Base-by-base conservation (phyloP, 208 protist genomes). In the Acanthamoeba royreba region DNA sequence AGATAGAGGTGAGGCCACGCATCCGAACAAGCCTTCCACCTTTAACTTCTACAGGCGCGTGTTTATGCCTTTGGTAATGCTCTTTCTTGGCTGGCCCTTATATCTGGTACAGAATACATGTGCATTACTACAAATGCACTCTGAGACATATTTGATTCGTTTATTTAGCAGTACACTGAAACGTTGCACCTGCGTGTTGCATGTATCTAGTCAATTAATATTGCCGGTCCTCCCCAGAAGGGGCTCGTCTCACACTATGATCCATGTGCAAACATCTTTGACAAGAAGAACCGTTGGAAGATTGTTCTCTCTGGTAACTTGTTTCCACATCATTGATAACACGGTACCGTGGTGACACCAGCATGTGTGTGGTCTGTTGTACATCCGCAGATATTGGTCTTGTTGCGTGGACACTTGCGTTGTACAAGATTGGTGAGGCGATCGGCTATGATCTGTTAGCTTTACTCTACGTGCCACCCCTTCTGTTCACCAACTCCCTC, bases 401-500 rank as follows among this genome's bases (percentile, higher is more conserved):
- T 46, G 9, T 98, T 17, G 95, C 92, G 35, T 95, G 92, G 74
- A 91, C 98, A 19, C 61, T 91, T 85, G 77, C 97, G 3, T 35
- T 99, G 35, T 79, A 93, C n/a, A 13, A 94, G 28, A 88, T 86
- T 61, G 88, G 79, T 19, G 96, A 93, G 93, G 86, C 95, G 53
- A 98, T 96, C 83, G 97, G 97, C 79, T 86, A 96, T 61, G 43
- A 94, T 69, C 77, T 72, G 25, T 4, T 83, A 17, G 22, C n/a
- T 17, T 61, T 45, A 11, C 47, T 72, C 66, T 94, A 92, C 63
- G 15, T 94, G 28, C 66, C 63, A 35, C 96, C 98, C 42, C 98
- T 98, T 93, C 90, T 98, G 49, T 97, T 98, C 95, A 96, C 97
- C 79, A 99, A 99, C 97, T 97, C 96, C 85, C 99, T 97, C 97